Percentiles rank a stretch among this genome's conserved stretches.
phyloP scores from a whole-genome alignment of 2,329 filamentous ascomycete genomes.

The Cryphonectria naterciae region DNA sequence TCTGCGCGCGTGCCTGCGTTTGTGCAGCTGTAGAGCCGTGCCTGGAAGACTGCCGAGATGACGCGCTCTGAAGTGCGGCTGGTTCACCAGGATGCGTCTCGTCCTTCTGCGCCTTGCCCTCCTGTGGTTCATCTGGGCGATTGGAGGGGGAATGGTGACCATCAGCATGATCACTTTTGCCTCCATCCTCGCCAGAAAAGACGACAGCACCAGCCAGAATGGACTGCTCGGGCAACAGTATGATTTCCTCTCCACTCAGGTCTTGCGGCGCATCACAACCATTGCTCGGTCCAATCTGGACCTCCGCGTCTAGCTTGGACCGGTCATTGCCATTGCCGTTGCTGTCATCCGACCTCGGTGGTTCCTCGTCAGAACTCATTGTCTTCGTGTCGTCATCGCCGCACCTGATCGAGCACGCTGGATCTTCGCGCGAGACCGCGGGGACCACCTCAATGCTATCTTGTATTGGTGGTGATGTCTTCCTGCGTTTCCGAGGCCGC shows the following conservation, averaged over 20 bases:
- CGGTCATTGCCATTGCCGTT: background rate
- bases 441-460: constrained; percentile 27
- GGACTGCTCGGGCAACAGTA: constrained; percentile 20
- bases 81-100: background rate
- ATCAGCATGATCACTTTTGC: background rate
- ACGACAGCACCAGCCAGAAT: constrained; percentile 12
- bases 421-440: background rate
- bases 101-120: background rate
- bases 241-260: constrained; percentile 18
- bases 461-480: constrained; percentile 19
- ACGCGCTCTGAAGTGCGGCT: background rate
- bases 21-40: constrained; percentile 4
- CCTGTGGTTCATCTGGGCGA: background rate
- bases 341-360: background rate
- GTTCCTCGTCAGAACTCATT: background rate
- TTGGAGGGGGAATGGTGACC: background rate
- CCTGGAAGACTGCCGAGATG: constrained; percentile 10
- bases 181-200: background rate
- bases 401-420: background rate
- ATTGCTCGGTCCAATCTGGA: no score
- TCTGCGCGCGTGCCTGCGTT: background rate
- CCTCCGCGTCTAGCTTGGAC: background rate
- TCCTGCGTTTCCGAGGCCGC: constrained; percentile 34
- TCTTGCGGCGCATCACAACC: background rate
- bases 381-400: constrained; percentile 12